Evolutionary conservation across 352 stramenopile genomes (phyloP).

Genomic region (Elongisporangium undulatum): DNA sequence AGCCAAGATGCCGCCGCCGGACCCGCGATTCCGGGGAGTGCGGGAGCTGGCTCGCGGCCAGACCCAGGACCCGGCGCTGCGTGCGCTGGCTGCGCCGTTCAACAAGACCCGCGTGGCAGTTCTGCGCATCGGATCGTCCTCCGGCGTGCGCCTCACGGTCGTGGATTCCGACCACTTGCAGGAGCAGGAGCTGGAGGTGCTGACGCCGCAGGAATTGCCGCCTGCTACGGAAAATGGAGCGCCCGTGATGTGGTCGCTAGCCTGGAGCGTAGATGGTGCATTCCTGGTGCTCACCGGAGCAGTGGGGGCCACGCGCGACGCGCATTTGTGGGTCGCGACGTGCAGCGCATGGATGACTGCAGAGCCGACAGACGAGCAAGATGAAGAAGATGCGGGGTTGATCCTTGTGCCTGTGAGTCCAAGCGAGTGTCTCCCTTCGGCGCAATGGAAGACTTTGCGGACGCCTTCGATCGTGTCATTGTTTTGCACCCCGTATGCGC

Average conservation of each 20-base stretch:
- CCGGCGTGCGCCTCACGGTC: neutral
- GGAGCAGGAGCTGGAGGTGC: neutral
- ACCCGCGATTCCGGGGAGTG: neutral
- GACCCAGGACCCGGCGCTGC: neutral
- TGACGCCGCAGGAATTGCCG: neutral
- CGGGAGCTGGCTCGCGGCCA: neutral
- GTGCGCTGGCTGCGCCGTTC: neutral
- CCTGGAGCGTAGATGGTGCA: constrained; percentile 51
- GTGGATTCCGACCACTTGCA: neutral
- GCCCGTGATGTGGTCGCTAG: constrained; percentile 18
- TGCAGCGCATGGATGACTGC: constrained; percentile 30
- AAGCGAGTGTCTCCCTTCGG: constrained; percentile 25
- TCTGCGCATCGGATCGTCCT: neutral
- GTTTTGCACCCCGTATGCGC: constrained; percentile 36
- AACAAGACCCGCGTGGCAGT: neutral
- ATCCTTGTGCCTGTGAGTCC: constrained; percentile 30
- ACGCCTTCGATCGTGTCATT: constrained; percentile 19
- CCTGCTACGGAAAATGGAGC: neutral
- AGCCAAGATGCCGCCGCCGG: neutral
- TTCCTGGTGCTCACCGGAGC: constrained; percentile 44
- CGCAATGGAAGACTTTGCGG: constrained; percentile 29
- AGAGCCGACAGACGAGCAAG: neutral
- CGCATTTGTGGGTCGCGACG: constrained; percentile 42
- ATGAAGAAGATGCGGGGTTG: neutral
- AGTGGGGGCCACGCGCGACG: constrained; percentile 14